Conservation (phyloP, 805 yeast genomes). For the Saccharomyces kudriavzevii region DNA sequence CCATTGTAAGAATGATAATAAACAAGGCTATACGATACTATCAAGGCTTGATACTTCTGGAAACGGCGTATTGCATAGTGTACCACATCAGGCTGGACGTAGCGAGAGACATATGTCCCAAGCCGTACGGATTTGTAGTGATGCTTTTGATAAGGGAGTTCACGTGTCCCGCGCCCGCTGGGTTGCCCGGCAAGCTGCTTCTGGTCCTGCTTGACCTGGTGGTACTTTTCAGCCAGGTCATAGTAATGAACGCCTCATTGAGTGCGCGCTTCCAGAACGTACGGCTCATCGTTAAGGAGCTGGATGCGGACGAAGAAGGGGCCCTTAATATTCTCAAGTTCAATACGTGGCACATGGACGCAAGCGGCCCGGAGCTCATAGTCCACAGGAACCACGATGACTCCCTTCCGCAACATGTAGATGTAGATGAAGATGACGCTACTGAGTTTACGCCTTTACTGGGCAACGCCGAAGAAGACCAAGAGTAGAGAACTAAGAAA, state of each 20-base stretch:
- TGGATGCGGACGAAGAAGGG: background rate
- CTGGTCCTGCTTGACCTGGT: background rate
- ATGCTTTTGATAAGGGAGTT: background rate
- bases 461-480: background rate
- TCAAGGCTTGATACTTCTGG: background rate
- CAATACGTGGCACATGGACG: background rate
- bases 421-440: background rate
- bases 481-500: too few relatives aligned
- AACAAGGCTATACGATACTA: background rate
- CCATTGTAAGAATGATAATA: background rate
- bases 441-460: background rate
- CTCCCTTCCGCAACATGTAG: background rate
- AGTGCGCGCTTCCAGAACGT: background rate
- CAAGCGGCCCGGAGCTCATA: background rate
- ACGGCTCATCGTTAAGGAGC: background rate
- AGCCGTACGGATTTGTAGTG: background rate
- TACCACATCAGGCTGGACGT: background rate
- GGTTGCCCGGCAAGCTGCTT: background rate
- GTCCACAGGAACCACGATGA: background rate
- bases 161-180: background rate
- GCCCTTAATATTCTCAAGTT: background rate
- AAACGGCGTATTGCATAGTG: background rate
- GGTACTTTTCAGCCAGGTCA: background rate
- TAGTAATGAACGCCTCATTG: background rate
- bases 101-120: background rate